Evolutionary conservation across 2,329 filamentous ascomycete species (phyloP), one percentile per base, ranked within the genome.

Genomic region (Epichloe coenophiala): DNA sequence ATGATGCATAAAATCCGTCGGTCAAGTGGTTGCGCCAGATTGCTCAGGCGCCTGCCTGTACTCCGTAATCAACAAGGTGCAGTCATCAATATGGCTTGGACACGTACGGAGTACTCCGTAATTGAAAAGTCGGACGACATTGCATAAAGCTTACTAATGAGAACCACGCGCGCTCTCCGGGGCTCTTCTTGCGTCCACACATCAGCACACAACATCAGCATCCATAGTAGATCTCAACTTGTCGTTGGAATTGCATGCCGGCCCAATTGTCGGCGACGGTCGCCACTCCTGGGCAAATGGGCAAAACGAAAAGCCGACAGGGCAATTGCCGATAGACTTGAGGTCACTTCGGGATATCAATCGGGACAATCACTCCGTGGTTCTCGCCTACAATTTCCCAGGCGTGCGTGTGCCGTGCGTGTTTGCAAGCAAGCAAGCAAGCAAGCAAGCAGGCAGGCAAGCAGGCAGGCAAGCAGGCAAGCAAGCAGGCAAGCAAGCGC

Each of bases 281-380:
- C 23, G 23, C 23, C 23, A 27, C 23, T 2, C 23, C 23, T 27
- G 41, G 41, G 41, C 41, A n/a, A 44, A 23, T 39, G 21, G 19
- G 19, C 45, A 27, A 17, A 37, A 31, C 11, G 12, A 50, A 36
- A 40, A 49, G 41, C 40, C 33, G 19, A 17, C 35, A 44, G 43
- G 47, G 51, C 47, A 50, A 47, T 44, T 48, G 51, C 51, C 51
- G 51, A 52, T 43, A 42, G 37, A 35, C 5, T 49, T 48, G 21
- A 51, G 40, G 27, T 31, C 8, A 48, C 23, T 19, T 38, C 42
- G 50, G 44, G 37, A 23, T 13, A 42, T 46, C n/a, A 36, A 47
- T 52, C 38, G 44, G 27, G 51, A 41, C 38, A 17, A 21, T 15
- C 2, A 8, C 6, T 27, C 23, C 23, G 23, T 27, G 4, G 21